These are phyloP conservation scores for Schizophyllum commune DNA, from an alignment of 1,284 basidiomycete species.

Conservation along the genomic window DNA sequence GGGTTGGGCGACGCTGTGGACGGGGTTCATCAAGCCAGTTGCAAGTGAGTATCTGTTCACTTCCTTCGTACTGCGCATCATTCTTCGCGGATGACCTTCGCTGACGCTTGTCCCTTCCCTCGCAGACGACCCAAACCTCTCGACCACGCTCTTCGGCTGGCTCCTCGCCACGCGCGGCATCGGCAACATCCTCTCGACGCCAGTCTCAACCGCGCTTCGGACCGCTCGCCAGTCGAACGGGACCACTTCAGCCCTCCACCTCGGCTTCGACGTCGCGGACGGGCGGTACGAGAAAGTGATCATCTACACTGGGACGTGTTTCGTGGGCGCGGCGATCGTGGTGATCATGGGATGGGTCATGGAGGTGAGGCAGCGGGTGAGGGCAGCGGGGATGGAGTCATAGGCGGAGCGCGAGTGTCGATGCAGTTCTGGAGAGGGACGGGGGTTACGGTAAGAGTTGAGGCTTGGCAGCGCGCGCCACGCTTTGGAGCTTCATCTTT, in stretches of 20 bases:
- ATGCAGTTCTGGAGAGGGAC: too few relatives aligned
- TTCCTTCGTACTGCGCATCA: neutral
- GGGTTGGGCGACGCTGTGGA: conserved; percentile 30
- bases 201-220: conserved; percentile 5
- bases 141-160: conserved; percentile 28
- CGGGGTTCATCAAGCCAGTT: conserved; percentile 23
- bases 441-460: too few relatives aligned
- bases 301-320: conserved; percentile 27
- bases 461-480: too few relatives aligned
- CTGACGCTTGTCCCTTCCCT: too few relatives aligned
- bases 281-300: conserved; percentile 27
- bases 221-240: neutral
- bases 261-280: conserved; percentile 25
- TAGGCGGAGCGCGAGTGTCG: too few relatives aligned
- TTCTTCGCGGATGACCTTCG: too few relatives aligned
- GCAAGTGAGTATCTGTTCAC: conserved; percentile 22
- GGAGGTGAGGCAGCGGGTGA: neutral
- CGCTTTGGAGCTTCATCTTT: too few relatives aligned
- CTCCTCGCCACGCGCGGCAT: conserved; percentile 30
- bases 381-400: neutral
- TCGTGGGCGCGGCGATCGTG: conserved; percentile 25
- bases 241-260: neutral
- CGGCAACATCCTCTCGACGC: conserved; percentile 34
- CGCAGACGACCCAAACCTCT: conserved; percentile 20
- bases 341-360: conserved; percentile 18